phyloP scores from a whole-genome alignment of 495 filamentous ascomycete species.

The Aspergillus wentii region DNA sequence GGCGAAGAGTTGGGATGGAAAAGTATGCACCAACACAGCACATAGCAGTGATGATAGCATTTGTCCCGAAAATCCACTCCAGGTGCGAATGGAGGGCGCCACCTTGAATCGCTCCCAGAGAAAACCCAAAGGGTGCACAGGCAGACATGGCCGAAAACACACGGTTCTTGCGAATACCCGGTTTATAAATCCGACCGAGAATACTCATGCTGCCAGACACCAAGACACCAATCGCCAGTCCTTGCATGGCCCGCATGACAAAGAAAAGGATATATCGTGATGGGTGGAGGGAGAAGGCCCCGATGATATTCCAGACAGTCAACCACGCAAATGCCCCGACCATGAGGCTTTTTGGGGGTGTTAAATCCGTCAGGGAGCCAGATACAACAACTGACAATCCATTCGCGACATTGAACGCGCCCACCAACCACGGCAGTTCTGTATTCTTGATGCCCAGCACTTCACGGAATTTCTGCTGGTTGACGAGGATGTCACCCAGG shows the following conservation, averaged over 20 bases:
- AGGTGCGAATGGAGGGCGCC: conserved; percentile 20
- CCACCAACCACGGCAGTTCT: conserved; percentile 39
- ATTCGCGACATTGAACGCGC: conserved; percentile 33
- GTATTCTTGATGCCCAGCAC: conserved; percentile 33
- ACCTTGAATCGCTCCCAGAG: conserved; percentile 25
- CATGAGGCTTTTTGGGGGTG: conserved; percentile 35
- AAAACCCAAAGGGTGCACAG: conserved; percentile 27
- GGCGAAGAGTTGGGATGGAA: conserved; percentile 23
- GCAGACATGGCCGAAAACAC: conserved; percentile 31
- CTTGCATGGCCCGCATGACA: conserved; percentile 30
- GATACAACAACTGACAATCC: conserved; percentile 42
- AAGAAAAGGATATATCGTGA: conserved; percentile 20
- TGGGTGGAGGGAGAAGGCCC: conserved; percentile 29
- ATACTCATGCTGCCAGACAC: conserved; percentile 30
- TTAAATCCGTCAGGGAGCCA: conserved; percentile 39
- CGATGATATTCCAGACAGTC: conserved; percentile 37
- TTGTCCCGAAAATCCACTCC: conserved; percentile 27
- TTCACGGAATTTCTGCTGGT: conserved; percentile 26
- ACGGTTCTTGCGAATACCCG: conserved; percentile 26
- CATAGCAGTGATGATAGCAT: conserved; percentile 22
- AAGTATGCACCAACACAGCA: conserved; percentile 19
- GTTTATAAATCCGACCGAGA: conserved; percentile 26
- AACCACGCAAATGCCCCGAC: conserved; percentile 42
- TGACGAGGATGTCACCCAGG: conserved; percentile 36
- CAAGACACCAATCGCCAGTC: conserved; percentile 24